These are phyloP conservation scores for Pistacia atlantica DNA, from an alignment of 345 rosid species.

Conservation along the genomic window DNA sequence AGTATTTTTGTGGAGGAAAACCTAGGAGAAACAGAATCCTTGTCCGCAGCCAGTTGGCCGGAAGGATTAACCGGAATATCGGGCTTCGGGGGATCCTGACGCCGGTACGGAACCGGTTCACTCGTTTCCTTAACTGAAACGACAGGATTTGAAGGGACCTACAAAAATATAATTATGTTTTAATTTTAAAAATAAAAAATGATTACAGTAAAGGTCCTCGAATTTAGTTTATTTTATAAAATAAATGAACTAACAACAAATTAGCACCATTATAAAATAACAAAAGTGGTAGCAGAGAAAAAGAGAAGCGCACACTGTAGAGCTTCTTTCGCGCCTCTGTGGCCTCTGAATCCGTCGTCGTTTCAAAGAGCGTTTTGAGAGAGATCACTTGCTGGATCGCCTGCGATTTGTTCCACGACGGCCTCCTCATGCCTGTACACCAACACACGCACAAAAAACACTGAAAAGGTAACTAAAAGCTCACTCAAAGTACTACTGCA, in stretches of 20 bases:
- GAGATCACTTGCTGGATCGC: conserved; percentile 59
- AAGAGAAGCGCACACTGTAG: conserved; percentile 26
- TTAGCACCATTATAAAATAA: background rate
- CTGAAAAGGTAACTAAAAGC: background rate
- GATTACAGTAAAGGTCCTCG: background rate
- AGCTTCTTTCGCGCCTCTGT: conserved; percentile 27
- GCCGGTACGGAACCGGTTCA: conserved; percentile 19
- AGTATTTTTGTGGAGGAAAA: background rate
- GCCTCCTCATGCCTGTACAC: conserved; percentile 50
- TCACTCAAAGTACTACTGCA: background rate
- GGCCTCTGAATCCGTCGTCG: conserved; percentile 35
- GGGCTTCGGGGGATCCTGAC: conserved; percentile 23
- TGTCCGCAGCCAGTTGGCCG: conserved; percentile 17
- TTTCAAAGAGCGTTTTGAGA: conserved; percentile 42
- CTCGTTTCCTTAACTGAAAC: conserved; percentile 29
- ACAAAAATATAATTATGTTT: conserved; percentile 7
- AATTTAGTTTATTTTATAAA: conserved; percentile 10
- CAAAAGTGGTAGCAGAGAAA: background rate
- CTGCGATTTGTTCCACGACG: conserved; percentile 65
- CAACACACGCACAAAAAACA: background rate
- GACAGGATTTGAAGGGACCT: conserved; percentile 34
- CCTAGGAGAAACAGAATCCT: conserved; percentile 37
- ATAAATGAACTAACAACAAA: background rate
- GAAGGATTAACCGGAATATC: conserved; percentile 18
- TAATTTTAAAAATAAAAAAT: background rate